Percentiles rank a stretch among this genome's conserved stretches.
Conservation (phyloP, 1,284 basidiomycete species). For the Leccinum glutinopallens region DNA sequence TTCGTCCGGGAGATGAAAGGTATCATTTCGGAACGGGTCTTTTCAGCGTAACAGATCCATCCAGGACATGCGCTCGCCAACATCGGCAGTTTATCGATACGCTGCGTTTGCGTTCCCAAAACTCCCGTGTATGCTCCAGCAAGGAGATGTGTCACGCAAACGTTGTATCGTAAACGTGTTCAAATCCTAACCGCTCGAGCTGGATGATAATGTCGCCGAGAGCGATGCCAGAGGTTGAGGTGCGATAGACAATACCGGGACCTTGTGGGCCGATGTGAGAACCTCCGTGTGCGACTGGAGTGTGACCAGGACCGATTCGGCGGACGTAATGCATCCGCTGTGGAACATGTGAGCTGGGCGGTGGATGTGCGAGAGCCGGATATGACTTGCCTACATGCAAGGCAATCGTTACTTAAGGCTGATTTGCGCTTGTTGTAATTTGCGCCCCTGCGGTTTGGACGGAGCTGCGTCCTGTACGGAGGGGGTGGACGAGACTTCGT, state of each 20-base stretch:
- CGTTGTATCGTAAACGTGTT: slow-evolving; percentile 88
- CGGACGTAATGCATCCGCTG: slow-evolving; percentile 97
- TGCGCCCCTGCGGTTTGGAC: slow-evolving; percentile 42
- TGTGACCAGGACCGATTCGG: slow-evolving; percentile 97
- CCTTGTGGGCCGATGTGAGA: slow-evolving; percentile 54
- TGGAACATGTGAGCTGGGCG: slow-evolving; percentile 12
- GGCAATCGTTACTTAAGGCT: slow-evolving; percentile 95
- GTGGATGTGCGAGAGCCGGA: neutral
- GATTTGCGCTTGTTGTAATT: slow-evolving; percentile 91
- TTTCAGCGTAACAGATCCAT: slow-evolving; percentile 99
- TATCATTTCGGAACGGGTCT: slow-evolving; percentile 92
- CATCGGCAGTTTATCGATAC: slow-evolving; percentile 78
- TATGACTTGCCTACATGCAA: slow-evolving; percentile 77
- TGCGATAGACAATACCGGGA: slow-evolving; percentile 84
- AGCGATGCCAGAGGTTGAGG: slow-evolving; percentile 93
- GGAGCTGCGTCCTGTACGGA: slow-evolving; percentile 29
- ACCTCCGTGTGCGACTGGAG: slow-evolving; percentile 96
- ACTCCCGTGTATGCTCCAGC: slow-evolving; percentile 83
- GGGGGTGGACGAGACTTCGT: slow-evolving; percentile 57
- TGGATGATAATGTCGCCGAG: slow-evolving; percentile 66
- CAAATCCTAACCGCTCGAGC: slow-evolving; percentile 63
- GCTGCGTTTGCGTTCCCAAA: slow-evolving; percentile 64
- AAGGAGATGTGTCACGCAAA: slow-evolving; percentile 91
- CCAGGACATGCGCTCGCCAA: slow-evolving; percentile 96
- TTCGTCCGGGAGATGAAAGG: slow-evolving; percentile 89